A percentile compares a stretch with the other conserved stretches of the same genome.
Conservation (phyloP, 73 alveolate genomes). For the Blepharisma stoltei region DNA sequence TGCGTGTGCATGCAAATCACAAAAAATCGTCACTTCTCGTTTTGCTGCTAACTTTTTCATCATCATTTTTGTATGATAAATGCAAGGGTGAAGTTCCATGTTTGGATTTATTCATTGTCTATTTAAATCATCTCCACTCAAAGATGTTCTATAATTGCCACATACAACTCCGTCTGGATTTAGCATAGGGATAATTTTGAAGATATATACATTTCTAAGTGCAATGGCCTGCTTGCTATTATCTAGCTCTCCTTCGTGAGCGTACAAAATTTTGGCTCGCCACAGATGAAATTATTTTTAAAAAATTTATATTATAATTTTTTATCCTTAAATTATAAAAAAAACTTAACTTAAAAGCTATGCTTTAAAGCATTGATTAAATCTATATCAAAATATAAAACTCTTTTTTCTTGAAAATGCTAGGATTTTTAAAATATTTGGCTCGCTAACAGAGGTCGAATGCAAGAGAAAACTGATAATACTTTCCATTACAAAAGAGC, state of each 20-base stretch:
- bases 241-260: no score
- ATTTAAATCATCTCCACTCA: constrained; percentile 98
- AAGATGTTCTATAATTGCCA: constrained; percentile 84
- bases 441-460: no score
- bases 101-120: constrained; percentile 97
- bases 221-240: constrained; percentile 70
- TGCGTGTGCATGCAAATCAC: constrained; percentile 99
- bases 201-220: constrained; percentile 79
- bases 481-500: constrained; percentile 61
- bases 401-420: no score
- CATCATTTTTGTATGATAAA: constrained; percentile 85
- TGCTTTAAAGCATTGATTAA: no score
- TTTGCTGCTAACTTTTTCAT: constrained; percentile 85
- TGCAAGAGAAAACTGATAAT: constrained; percentile 83
- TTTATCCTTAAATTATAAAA: no score
- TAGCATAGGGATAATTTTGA: constrained; percentile 95
- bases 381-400: no score
- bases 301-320: no score
- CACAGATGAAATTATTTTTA: no score
- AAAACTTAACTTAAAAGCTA: no score
- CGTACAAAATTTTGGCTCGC: no score
- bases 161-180: constrained; percentile 99
- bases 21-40: constrained; percentile 89
- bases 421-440: no score
- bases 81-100: constrained; percentile 90